Evolutionary conservation across 2,329 filamentous ascomycete species (phyloP).

Genomic region (Tympanopsis confertula): DNA sequence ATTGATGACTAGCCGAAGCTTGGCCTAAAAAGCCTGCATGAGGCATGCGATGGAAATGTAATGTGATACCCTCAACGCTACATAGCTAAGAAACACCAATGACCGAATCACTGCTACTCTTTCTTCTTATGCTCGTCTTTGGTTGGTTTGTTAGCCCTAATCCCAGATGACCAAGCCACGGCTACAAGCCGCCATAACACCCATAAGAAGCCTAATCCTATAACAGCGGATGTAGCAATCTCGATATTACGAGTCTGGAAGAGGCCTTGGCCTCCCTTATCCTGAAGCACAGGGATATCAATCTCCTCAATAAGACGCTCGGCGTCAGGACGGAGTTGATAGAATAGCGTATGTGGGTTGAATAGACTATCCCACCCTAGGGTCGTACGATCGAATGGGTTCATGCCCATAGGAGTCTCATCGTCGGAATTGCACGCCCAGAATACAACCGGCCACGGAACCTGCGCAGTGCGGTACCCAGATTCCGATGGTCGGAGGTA

Average conservation of each 20-base stretch:
- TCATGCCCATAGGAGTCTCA: slow-evolving; percentile 57
- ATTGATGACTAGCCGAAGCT: no score
- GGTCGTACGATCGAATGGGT: slow-evolving; percentile 75
- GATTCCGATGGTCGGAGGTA: slow-evolving; percentile 57
- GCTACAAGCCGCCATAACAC: slow-evolving; percentile 45
- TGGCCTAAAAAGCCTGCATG: no score
- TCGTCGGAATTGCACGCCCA: slow-evolving; percentile 71
- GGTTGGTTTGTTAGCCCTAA: no score
- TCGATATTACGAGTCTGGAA: slow-evolving; percentile 34
- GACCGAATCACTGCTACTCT: no score
- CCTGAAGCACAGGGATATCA: slow-evolving; percentile 53
- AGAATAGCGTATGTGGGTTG: slow-evolving; percentile 66
- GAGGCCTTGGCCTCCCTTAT: slow-evolving; percentile 24
- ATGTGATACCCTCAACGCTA: no score
- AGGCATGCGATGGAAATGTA: no score
- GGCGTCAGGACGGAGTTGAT: slow-evolving; percentile 53
- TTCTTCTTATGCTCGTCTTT: no score
- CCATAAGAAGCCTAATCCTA: slow-evolving; percentile 59
- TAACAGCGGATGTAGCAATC: slow-evolving; percentile 42
- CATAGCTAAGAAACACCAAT: no score
- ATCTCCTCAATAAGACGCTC: slow-evolving; percentile 38
- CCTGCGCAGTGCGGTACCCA: slow-evolving; percentile 39
- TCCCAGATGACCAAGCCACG: slow-evolving; percentile 12
- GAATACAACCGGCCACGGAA: slow-evolving; percentile 77
- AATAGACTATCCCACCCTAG: slow-evolving; percentile 82